phyloP scores from a whole-genome alignment of 2,329 filamentous ascomycete genomes.

The Aschersonia sp. region DNA sequence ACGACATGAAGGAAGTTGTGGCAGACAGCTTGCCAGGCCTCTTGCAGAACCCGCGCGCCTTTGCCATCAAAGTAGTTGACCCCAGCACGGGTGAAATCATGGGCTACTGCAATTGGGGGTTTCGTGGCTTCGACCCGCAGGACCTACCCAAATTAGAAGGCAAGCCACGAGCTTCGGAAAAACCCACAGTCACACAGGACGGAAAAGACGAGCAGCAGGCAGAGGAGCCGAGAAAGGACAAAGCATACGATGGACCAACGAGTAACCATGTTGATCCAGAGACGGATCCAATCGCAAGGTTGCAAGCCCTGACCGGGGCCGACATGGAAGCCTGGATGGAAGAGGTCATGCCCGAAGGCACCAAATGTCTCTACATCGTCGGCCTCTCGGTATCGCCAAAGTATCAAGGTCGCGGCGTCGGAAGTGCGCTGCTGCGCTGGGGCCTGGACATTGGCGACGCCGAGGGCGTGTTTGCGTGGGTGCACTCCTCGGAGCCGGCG shows the following conservation, averaged over 20 bases:
- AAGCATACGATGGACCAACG: neutral
- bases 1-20: slow-evolving; percentile 13
- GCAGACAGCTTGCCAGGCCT: slow-evolving; percentile 10
- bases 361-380: slow-evolving; percentile 17
- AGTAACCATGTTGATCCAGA: slow-evolving; percentile 1
- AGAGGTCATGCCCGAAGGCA: slow-evolving; percentile 16
- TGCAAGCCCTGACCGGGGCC: slow-evolving; percentile 14
- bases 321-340: slow-evolving; percentile 17
- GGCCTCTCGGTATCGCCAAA: slow-evolving; percentile 16
- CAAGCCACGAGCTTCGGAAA: slow-evolving; percentile 3
- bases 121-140: slow-evolving; percentile 13
- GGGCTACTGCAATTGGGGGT: slow-evolving; percentile 17
- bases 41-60: slow-evolving; percentile 9
- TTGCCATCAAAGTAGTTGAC: slow-evolving; percentile 18
- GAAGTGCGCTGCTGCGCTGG: slow-evolving; percentile 15
- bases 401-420: slow-evolving; percentile 16
- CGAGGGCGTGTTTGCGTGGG: slow-evolving; percentile 16
- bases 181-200: neutral
- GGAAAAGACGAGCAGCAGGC: neutral
- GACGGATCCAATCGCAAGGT: slow-evolving; percentile 11
- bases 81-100: slow-evolving; percentile 12
- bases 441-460: slow-evolving; percentile 16
- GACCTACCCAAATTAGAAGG: slow-evolving; percentile 8
- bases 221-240: neutral
- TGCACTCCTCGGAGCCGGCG: slow-evolving; percentile 18